A percentile compares a stretch with the other conserved stretches of the same genome.
Conservation (phyloP, 495 filamentous ascomycete genomes). For the Tuber indicum region DNA sequence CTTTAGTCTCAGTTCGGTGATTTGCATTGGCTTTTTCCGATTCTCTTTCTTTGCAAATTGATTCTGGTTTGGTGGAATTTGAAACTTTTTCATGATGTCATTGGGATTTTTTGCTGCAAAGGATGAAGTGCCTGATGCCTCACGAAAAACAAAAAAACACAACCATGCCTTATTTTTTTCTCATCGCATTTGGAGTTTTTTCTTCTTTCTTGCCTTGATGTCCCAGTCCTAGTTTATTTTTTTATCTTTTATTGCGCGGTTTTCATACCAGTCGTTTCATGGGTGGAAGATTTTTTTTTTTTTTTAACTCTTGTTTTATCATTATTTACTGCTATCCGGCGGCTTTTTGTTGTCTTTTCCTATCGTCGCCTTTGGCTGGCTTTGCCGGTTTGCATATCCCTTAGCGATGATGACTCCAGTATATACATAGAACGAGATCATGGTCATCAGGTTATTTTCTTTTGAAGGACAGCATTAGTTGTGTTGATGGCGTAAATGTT, state of each 20-base stretch:
- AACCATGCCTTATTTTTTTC: slow-evolving; percentile 24
- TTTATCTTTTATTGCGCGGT: slow-evolving; percentile 27
- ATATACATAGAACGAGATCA: slow-evolving; percentile 35
- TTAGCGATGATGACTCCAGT: slow-evolving; percentile 38
- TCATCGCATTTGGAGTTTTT: slow-evolving; percentile 35
- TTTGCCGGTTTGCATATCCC: slow-evolving; percentile 40
- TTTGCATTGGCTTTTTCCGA: slow-evolving; percentile 28
- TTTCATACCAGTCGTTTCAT: slow-evolving; percentile 39
- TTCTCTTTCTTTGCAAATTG: slow-evolving; percentile 14
- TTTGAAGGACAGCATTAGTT: slow-evolving; percentile 39
- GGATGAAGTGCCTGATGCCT: neutral
- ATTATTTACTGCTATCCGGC: slow-evolving; percentile 35
- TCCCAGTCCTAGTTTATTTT: slow-evolving; percentile 10
- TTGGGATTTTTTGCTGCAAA: slow-evolving; percentile 18
- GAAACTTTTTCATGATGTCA: slow-evolving; percentile 24
- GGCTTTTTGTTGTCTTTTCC: slow-evolving; percentile 40
- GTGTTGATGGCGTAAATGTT: slow-evolving; percentile 24
- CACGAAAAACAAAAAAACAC: slow-evolving; percentile 28
- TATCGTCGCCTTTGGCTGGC: slow-evolving; percentile 35
- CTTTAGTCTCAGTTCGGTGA: slow-evolving; percentile 27
- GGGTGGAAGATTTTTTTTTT: slow-evolving; percentile 44
- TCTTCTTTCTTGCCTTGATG: slow-evolving; percentile 3
- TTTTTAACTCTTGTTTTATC: neutral
- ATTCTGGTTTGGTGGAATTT: slow-evolving; percentile 29
- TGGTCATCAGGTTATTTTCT: slow-evolving; percentile 27